Evolutionary conservation across 2,329 filamentous ascomycete species (phyloP).

Genomic region (Colletotrichum truncatum): DNA sequence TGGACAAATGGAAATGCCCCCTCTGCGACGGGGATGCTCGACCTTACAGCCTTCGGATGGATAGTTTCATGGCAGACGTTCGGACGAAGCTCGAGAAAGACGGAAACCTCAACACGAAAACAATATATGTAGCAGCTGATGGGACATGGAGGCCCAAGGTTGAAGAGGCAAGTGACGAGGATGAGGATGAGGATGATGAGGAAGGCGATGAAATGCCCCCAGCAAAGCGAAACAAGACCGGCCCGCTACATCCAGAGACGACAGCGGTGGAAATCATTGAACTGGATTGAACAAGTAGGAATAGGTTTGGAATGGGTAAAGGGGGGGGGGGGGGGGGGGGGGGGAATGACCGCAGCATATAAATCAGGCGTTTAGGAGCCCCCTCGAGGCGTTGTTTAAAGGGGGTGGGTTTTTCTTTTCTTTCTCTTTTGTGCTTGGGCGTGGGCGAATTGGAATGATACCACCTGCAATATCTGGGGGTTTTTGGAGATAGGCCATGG

Average conservation of each 20-base stretch:
- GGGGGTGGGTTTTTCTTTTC: constrained; percentile 6
- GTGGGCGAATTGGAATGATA: constrained; percentile 23
- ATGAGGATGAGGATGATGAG: constrained; percentile 29
- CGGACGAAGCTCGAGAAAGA: constrained; percentile 55
- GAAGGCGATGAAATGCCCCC: neutral
- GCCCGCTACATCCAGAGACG: neutral
- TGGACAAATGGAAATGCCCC: constrained; percentile 87
- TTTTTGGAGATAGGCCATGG: neutral
- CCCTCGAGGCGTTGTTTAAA: neutral
- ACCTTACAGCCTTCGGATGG: constrained; percentile 75
- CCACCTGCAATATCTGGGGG: constrained; percentile 21
- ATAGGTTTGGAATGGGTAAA: neutral
- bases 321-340: neutral
- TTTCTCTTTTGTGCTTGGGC: too few species aligned
- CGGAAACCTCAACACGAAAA: constrained; percentile 37
- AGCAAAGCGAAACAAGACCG: constrained; percentile 18
- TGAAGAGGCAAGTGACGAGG: constrained; percentile 40
- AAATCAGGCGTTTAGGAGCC: neutral
- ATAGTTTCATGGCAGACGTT: constrained; percentile 77
- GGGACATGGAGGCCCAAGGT: constrained; percentile 44
- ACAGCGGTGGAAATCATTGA: constrained; percentile 26
- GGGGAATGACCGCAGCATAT: neutral
- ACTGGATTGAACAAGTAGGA: constrained; percentile 19
- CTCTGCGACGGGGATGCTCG: constrained; percentile 82
- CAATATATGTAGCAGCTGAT: constrained; percentile 39